Conservation (phyloP, 345 rosid genomes). For the Sonneratia alba region DNA sequence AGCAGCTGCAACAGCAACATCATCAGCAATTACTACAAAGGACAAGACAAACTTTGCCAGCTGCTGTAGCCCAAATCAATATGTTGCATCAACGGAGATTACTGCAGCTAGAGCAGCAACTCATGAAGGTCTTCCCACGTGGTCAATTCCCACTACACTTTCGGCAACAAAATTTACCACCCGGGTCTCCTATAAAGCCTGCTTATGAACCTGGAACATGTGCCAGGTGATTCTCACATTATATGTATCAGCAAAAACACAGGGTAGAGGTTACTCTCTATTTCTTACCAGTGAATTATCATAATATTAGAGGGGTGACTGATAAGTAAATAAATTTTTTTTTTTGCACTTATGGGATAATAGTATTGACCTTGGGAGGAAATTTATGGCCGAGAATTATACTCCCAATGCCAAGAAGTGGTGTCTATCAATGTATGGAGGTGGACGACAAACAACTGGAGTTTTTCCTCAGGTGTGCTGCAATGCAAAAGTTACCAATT, state of each 20-base stretch:
- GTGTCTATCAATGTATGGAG: slow-evolving; percentile 99
- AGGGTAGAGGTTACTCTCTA: slow-evolving; percentile 52
- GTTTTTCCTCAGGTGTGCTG: slow-evolving; percentile 81
- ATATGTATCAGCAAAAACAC: slow-evolving; percentile 87
- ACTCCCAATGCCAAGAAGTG: slow-evolving; percentile 92
- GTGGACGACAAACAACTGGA: slow-evolving; percentile 91
- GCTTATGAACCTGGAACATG: slow-evolving; percentile 92
- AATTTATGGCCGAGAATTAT: slow-evolving; percentile 78
- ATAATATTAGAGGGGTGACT: not conserved
- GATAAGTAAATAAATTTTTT: not conserved
- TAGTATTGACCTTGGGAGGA: slow-evolving; percentile 95
- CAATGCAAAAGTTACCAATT: slow-evolving; percentile 8
- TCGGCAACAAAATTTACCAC: slow-evolving; percentile 67
- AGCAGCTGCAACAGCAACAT: not conserved
- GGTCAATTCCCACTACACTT: slow-evolving; percentile 66
- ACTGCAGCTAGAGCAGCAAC: slow-evolving; percentile 64
- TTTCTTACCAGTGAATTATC: slow-evolving; percentile 12
- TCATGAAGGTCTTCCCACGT: slow-evolving; percentile 73
- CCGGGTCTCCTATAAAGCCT: slow-evolving; percentile 62
- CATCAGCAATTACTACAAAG: slow-evolving; percentile 68
- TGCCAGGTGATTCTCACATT: slow-evolving; percentile 82
- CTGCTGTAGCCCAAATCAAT: slow-evolving; percentile 57
- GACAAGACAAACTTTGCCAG: slow-evolving; percentile 80
- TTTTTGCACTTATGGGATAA: slow-evolving; percentile 53
- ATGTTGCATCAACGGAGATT: slow-evolving; percentile 66